Evolutionary conservation across 106 monocot genomes (phyloP).

Genomic region (Platanthera guangdongensis): DNA sequence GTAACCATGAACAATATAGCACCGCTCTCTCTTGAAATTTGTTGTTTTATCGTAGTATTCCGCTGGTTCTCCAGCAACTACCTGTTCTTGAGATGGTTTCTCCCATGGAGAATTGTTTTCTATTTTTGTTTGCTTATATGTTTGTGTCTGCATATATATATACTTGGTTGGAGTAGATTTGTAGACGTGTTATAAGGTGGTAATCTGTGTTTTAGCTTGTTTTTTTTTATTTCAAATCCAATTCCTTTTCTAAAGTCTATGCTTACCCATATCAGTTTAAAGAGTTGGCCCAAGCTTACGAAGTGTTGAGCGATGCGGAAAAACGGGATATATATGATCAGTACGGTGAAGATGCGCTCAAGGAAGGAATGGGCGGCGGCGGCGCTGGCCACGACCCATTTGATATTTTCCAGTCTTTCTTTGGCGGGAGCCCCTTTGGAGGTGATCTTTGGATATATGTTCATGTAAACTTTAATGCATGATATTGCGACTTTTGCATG

Average conservation of each 20-base stretch:
- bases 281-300: constrained; percentile 92
- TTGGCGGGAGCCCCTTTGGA: constrained; percentile 75
- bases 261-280: constrained; percentile 56
- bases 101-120: no score
- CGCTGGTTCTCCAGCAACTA: no score
- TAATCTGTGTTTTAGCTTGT: neutral
- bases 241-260: neutral
- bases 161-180: no score
- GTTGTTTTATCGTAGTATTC: no score
- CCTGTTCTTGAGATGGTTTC: no score
- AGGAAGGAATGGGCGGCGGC: constrained; percentile 73
- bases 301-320: constrained; percentile 89
- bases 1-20: no score
- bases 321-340: constrained; percentile 96
- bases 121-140: no score
- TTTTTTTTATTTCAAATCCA: neutral
- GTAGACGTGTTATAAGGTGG: no score
- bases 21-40: no score
- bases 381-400: constrained; percentile 68
- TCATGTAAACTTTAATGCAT: no score
- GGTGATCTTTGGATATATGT: constrained; percentile 16
- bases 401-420: constrained; percentile 91
- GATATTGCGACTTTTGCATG: no score
- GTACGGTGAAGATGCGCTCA: constrained; percentile 94
- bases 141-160: no score